Conservation (phyloP, 2,329 filamentous ascomycete species). For the Paramyrothecium roridum region DNA sequence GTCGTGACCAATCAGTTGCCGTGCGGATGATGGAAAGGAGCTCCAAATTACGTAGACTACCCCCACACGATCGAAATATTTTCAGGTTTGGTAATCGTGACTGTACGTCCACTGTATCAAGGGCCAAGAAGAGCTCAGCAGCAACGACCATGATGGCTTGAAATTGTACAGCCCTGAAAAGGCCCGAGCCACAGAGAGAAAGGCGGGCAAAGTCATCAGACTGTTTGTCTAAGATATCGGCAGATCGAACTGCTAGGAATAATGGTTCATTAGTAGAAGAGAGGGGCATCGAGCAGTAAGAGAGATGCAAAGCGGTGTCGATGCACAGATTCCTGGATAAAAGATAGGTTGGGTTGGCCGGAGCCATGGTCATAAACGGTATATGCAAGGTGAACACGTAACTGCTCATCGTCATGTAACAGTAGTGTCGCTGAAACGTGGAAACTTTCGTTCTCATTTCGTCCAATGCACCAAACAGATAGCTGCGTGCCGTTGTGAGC, state of each 20-base stretch:
- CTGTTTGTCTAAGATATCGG: background rate
- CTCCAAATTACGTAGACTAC: background rate
- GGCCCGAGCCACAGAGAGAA: background rate
- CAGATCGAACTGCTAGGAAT: background rate
- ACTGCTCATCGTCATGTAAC: background rate
- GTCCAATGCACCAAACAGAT: background rate
- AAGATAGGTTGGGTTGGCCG: background rate
- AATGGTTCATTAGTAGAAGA: background rate
- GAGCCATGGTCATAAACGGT: background rate
- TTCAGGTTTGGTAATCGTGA: background rate
- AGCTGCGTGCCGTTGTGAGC: background rate
- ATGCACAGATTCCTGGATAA: background rate
- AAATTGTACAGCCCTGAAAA: background rate
- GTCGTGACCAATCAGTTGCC: background rate
- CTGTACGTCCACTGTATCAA: background rate
- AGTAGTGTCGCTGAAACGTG: background rate
- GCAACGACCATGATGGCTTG: background rate
- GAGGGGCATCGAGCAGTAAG: background rate
- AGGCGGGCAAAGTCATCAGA: background rate
- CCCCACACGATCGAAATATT: too few relatives aligned
- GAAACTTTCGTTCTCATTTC: background rate
- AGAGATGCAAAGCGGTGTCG: background rate
- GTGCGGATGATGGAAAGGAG: background rate
- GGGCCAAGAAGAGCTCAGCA: background rate
- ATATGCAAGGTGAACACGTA: background rate